Evolutionary conservation across 352 stramenopile genomes (phyloP).

Genomic region (Aphanomyces stellatus): DNA sequence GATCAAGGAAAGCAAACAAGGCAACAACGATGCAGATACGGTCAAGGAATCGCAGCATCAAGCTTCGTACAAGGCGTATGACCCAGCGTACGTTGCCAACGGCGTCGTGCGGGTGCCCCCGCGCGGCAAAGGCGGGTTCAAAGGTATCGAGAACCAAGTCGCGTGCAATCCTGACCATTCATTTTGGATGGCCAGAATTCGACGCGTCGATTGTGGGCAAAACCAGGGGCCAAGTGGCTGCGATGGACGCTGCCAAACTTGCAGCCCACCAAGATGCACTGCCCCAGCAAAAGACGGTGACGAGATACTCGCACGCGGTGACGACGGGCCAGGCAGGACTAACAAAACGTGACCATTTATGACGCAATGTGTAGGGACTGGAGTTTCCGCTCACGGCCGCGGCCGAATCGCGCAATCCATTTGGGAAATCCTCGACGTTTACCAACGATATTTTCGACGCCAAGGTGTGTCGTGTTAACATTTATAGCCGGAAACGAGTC

Average conservation of each 20-base stretch:
- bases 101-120: constrained; percentile 3
- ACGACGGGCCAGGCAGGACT: constrained; percentile 7
- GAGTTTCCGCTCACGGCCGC: neutral
- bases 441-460: constrained; percentile 12
- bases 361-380: no score
- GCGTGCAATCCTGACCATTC: neutral
- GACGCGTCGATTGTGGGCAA: constrained; percentile 13
- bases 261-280: neutral
- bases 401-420: neutral
- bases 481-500: neutral
- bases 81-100: constrained; percentile 4
- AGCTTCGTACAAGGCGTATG: constrained; percentile 8
- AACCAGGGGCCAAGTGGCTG: constrained; percentile 6
- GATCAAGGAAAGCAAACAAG: neutral
- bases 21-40: neutral
- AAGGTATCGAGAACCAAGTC: neutral
- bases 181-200: neutral
- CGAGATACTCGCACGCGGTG: constrained; percentile 9
- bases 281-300: neutral
- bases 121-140: constrained; percentile 12
- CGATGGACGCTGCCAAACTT: constrained; percentile 8
- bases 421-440: constrained; percentile 11
- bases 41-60: constrained; percentile 6
- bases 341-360: neutral
- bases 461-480: neutral